A percentile compares a stretch with the other conserved stretches of the same genome.
Conservation (phyloP, 768 basidiomycete species). For the Hemileccinum impolitum region DNA sequence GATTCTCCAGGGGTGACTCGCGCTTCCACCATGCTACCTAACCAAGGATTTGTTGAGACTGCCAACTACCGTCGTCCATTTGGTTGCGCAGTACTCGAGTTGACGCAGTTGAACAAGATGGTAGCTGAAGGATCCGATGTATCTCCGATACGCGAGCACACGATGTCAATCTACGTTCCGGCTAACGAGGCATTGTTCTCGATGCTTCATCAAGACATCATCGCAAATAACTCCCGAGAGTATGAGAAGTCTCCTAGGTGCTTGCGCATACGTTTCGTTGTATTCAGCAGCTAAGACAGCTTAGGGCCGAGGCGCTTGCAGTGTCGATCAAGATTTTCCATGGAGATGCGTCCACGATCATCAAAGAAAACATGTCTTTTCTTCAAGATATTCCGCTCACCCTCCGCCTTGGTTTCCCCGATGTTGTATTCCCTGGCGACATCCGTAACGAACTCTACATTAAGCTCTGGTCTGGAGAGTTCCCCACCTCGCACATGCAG, state of each 20-base stretch:
- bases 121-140: conserved; percentile 61
- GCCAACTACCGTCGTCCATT: conserved; percentile 79
- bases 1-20: conserved; percentile 29
- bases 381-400: conserved; percentile 81
- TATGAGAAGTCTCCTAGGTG: conserved; percentile 82
- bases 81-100: conserved; percentile 91
- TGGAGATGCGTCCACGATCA: conserved; percentile 71
- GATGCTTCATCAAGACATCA: conserved; percentile 94
- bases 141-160: conserved; percentile 66
- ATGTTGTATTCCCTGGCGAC: conserved; percentile 92
- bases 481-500: conserved; percentile 51
- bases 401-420: conserved; percentile 87
- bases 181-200: conserved; percentile 83
- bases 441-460: conserved; percentile 94
- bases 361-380: conserved; percentile 80
- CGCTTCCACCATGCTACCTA: conserved; percentile 20
- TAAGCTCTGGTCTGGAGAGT: conserved; percentile 94
- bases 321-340: conserved; percentile 84
- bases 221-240: conserved; percentile 72
- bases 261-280: conserved; percentile 17
- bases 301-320: conserved; percentile 82
- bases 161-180: conserved; percentile 86
- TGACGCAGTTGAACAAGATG: conserved; percentile 72
- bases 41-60: conserved; percentile 32
- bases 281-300: conserved; percentile 1